Percentiles rank a stretch among this genome's conserved stretches.
Conservation (phyloP, 495 filamentous ascomycete genomes). For the Poronia punctata region DNA sequence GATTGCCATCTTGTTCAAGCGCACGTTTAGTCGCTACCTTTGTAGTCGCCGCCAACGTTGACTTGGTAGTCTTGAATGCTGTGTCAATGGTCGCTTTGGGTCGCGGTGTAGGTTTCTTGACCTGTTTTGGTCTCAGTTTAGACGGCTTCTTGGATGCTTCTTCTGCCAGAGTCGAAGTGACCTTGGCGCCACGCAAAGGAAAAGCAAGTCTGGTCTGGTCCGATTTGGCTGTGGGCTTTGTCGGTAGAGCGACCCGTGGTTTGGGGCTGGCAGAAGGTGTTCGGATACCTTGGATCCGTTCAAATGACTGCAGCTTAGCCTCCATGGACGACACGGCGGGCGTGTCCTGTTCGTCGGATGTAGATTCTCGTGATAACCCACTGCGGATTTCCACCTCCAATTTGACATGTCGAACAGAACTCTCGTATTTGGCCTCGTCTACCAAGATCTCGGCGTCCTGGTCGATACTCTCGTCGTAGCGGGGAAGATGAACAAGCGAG, state of each 20-base stretch:
- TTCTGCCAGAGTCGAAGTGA: conserved; percentile 4
- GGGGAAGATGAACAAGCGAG: conserved; percentile 60
- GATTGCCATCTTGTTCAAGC: conserved; percentile 7
- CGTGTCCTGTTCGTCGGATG: conserved; percentile 20
- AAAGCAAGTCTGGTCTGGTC: conserved; percentile 38
- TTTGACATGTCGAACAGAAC: conserved; percentile 25
- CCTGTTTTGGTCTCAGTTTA: conserved; percentile 18
- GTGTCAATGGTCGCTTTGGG: conserved; percentile 30
- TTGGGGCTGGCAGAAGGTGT: conserved; percentile 56
- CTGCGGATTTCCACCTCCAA: conserved; percentile 31
- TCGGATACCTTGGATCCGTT: conserved; percentile 45
- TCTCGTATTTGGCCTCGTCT: conserved; percentile 30
- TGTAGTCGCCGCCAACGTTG: conserved; percentile 4
- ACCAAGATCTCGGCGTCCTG: conserved; percentile 25
- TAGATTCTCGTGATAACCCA: conserved; percentile 4
- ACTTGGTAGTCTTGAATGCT: conserved; percentile 38
- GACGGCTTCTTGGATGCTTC: conserved; percentile 18
- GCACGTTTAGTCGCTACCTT: conserved; percentile 18
- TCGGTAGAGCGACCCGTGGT: conserved; percentile 42
- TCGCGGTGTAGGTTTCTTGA: conserved; percentile 32
- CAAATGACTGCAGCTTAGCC: conserved; percentile 25
- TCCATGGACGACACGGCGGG: conserved; percentile 19
- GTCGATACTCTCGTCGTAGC: conserved; percentile 62
- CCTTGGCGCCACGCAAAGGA: conserved; percentile 7
- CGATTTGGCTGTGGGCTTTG: conserved; percentile 21